Base-by-base conservation (phyloP, 495 filamentous ascomycete species). In the Penicillium nucicola region DNA sequence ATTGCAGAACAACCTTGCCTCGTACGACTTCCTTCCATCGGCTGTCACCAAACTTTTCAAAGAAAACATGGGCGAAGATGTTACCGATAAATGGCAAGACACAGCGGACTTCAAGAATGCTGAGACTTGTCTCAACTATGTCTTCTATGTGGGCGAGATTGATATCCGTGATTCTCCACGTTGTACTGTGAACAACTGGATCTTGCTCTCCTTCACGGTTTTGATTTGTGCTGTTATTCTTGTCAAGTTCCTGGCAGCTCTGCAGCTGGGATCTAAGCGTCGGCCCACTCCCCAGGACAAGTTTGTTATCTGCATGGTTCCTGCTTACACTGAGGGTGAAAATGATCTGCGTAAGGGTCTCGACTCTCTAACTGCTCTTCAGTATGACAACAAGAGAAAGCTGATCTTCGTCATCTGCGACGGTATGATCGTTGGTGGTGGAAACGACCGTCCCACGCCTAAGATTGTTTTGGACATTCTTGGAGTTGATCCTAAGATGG, bases 371-470 rank as follows among this genome's bases (percentile, higher is more conserved):
- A 96, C 93, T 14, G 90, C 90, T 14, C 78, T 98, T 31, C 84
- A 93, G 48, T 98, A 98, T 57, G 93, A 98, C 69, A 96, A 98
- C 71, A 98, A 98, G 72, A 88, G 93, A 56, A 99, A 99, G 72
- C 79, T 99, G 10, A 75, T 99, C 40, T 84, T 96, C 50, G 79
- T 99, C 40, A 79, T 99, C 50, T 99, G 93, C 60, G 93, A 99
- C 64, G 93, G 93, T 66, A 89, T 98, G 82, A 95, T 97, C 60
- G 88, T 97, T 48, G 93, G 93, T 71, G 88, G 86, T 52, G 93
- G 93, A 51, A 98, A 98, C 62, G 93, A 98, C 66, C 82, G 93
- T 30, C 93, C 93, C 2, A 98, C 93, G 1, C 95, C 93, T 17
- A 96, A 93, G 74, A 98, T 98, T 60, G 90, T 97, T 34, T 75